Evolutionary conservation across 2,329 filamentous ascomycete species (phyloP).

Genomic region (Fusarium staphyleae): DNA sequence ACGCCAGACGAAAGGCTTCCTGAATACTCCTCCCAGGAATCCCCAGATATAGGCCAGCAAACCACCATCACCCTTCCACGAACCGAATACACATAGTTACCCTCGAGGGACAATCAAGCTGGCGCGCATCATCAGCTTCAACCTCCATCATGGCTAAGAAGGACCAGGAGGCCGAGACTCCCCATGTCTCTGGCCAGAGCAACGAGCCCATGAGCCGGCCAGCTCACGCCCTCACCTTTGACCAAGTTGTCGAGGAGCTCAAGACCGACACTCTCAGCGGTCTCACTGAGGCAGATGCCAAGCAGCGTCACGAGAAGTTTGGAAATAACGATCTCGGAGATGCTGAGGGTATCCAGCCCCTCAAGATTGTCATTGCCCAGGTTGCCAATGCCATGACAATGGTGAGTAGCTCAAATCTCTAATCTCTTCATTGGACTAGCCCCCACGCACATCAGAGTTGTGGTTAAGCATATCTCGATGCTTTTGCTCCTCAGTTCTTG

Average conservation of each 20-base stretch:
- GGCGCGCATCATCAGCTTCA: slow-evolving; percentile 22
- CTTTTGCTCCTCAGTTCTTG: slow-evolving; percentile 47
- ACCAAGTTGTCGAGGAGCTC: slow-evolving; percentile 60
- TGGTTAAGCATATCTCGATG: slow-evolving; percentile 25
- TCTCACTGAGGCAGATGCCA: slow-evolving; percentile 59
- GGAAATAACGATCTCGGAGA: slow-evolving; percentile 65
- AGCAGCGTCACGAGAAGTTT: slow-evolving; percentile 57
- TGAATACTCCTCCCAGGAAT: slow-evolving; percentile 31
- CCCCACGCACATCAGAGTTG: slow-evolving; percentile 10
- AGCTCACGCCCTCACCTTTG: slow-evolving; percentile 61
- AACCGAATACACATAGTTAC: slow-evolving; percentile 5
- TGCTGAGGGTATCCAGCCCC: slow-evolving; percentile 56
- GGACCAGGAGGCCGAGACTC: slow-evolving; percentile 25
- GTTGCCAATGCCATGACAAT: slow-evolving; percentile 75
- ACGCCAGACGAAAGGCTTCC: slow-evolving; percentile 37
- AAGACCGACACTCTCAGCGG: slow-evolving; percentile 61
- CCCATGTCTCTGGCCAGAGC: slow-evolving; percentile 46
- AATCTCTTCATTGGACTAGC: background rate
- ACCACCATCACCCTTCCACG: background rate
- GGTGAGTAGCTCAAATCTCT: slow-evolving; percentile 48
- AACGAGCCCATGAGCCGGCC: slow-evolving; percentile 57
- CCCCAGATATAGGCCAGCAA: slow-evolving; percentile 27
- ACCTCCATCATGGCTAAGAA: slow-evolving; percentile 33
- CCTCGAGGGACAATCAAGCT: slow-evolving; percentile 17
- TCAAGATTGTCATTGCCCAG: slow-evolving; percentile 68